A percentile compares a stretch with the other conserved stretches of the same genome.
These are phyloP conservation scores for Peterozyma xylosa DNA, from an alignment of 805 yeast species.

Conservation along the genomic window DNA sequence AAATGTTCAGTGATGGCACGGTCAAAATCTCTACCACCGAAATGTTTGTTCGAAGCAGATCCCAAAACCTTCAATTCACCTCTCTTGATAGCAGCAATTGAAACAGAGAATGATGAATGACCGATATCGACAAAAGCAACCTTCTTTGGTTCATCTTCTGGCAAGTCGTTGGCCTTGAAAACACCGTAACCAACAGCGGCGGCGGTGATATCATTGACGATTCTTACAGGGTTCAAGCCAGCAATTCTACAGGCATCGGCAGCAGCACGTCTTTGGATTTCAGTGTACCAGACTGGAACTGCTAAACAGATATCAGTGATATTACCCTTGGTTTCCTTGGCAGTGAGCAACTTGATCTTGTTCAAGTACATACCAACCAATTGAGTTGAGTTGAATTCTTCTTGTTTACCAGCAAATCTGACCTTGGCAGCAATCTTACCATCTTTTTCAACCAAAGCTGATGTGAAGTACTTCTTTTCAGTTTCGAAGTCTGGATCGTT, in stretches of 20 bases:
- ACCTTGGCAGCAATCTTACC: conserved; percentile 84
- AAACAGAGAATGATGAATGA: conserved; percentile 88
- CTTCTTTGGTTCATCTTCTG: conserved; percentile 86
- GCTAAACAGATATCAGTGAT: conserved; percentile 87
- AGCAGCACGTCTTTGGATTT: conserved; percentile 93
- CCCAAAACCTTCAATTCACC: conserved; percentile 94
- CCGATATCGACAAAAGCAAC: conserved; percentile 96
- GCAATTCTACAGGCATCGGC: conserved; percentile 94
- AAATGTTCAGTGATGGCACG: conserved; percentile 90
- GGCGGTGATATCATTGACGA: conserved; percentile 95
- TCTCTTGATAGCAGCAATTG: conserved; percentile 85
- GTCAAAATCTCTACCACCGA: conserved; percentile 98
- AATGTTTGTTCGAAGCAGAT: conserved; percentile 88
- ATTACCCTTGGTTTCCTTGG: conserved; percentile 73
- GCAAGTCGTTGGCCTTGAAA: conserved; percentile 83
- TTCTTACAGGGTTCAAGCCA: conserved; percentile 95
- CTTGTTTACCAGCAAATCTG: conserved; percentile 70
- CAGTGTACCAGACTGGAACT: conserved; percentile 97
- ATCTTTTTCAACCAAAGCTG: conserved; percentile 61
- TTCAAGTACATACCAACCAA: conserved; percentile 90
- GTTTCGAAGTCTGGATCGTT: conserved; percentile 68
- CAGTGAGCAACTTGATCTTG: conserved; percentile 78
- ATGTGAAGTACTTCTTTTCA: conserved; percentile 71
- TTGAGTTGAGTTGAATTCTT: conserved; percentile 81
- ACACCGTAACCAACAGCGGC: conserved; percentile 99